Conservation (phyloP, 2,329 filamentous ascomycete species). For the Onygena corvina region DNA sequence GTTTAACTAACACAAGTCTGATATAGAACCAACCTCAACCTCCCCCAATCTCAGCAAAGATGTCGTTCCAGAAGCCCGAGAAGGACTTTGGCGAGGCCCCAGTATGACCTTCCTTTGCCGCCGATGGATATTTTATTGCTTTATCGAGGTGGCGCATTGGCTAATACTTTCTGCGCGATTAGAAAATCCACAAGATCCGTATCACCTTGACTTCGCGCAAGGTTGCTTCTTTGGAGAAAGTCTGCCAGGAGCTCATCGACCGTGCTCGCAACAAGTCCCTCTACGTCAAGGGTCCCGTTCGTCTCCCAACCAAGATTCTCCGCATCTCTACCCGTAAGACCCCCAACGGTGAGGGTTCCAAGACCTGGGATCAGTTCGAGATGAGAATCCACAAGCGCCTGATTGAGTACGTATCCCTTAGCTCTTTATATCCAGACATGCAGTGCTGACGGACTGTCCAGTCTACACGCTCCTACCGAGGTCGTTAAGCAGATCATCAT, state of each 20-base stretch:
- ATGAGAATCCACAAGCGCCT: slow-evolving; percentile 99
- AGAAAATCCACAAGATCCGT: slow-evolving; percentile 96
- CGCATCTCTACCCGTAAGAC: slow-evolving; percentile 98
- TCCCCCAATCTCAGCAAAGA: slow-evolving; percentile 39
- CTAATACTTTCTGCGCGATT: slow-evolving; percentile 13
- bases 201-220: slow-evolving; percentile 95
- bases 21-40: slow-evolving; percentile 14
- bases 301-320: slow-evolving; percentile 92
- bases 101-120: slow-evolving; percentile 40
- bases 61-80: slow-evolving; percentile 93
- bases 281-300: slow-evolving; percentile 94
- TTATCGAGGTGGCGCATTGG: neutral
- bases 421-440: neutral
- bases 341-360: slow-evolving; percentile 97
- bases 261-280: slow-evolving; percentile 98
- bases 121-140: neutral
- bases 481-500: slow-evolving; percentile 44
- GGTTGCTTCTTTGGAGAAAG: slow-evolving; percentile 92
- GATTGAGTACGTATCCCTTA: slow-evolving; percentile 57
- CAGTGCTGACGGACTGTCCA: slow-evolving; percentile 25
- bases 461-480: slow-evolving; percentile 93
- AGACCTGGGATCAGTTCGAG: slow-evolving; percentile 99
- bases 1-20: slow-evolving; percentile 19
- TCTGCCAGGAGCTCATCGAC: slow-evolving; percentile 96
- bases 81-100: slow-evolving; percentile 87